Base-by-base conservation (phyloP, 192 early-diverging fungal genomes). In the Coemansia sp. region DNA sequence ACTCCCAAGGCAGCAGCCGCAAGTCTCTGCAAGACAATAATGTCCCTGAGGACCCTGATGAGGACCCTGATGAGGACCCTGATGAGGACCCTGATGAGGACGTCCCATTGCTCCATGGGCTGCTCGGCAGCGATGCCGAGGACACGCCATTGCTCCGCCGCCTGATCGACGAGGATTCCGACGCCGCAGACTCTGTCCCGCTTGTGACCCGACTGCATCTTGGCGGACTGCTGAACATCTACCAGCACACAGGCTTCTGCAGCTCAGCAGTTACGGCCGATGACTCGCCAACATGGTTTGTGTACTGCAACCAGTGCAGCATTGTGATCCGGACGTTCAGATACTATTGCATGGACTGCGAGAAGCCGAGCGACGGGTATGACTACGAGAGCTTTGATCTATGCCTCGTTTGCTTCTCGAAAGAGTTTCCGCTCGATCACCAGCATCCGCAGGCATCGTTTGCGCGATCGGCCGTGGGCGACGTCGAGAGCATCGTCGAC, bases 261-360 rank as follows among this genome's bases (percentile, higher is more conserved):
- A 25, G 54, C 25, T 36, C 42, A 13, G 19, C 19, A 7, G 33
- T 55, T 4, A 57, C 58, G 14, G 62, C 37, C 4, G 58, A 70
- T 20, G 75, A 87, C 67, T 83, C 77, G 28, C 68, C 67, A 0
- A 69, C 79, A 28, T 88, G 85, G 86, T 82, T 82, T 38, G 85
- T 92, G 22, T 85, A 86, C 54, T 95, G 93, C 74, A 87, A 93
- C 55, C 81, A 83, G 62, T 95, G 93, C 68, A 79, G 83, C 38
- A 75, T 91, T n/a, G 81, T 87, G 9, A 92, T 95, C 61, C 84
- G 87, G 38, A 88, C 92, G 36, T 89, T 88, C 55, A 71, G 91
- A 50, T 94, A 89, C 65, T 96, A 89, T 61, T 96, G 94, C 64
- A 89, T 85, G 20, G 87, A 86, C 52, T 96, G 94, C 62, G 94